Percentiles rank a stretch among this genome's conserved stretches.
Evolutionary conservation across 1,139 yeast species (phyloP).

Genomic region (Diutina neorugosa): DNA sequence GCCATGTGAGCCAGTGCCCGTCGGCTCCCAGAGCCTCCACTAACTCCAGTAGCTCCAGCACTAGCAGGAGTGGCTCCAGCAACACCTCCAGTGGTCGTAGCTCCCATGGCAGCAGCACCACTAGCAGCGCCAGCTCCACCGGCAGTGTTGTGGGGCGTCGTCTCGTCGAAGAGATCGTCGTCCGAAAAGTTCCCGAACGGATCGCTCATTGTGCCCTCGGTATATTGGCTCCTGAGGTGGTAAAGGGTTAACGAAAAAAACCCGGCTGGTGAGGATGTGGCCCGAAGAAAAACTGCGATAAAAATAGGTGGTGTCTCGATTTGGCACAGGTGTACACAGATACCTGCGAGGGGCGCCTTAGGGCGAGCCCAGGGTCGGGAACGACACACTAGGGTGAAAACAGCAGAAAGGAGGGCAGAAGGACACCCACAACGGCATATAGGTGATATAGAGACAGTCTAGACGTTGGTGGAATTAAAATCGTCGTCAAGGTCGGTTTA

Average conservation of each 20-base stretch:
- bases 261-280: background rate
- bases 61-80: no score
- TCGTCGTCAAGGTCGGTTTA: no score
- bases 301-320: constrained; percentile 1
- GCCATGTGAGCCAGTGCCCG: background rate
- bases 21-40: background rate
- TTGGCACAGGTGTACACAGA: constrained; percentile 3
- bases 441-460: no score
- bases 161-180: constrained; percentile 3
- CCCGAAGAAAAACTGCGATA: constrained; percentile 1
- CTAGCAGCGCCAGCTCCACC: background rate
- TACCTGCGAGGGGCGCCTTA: background rate
- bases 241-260: background rate
- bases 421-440: no score
- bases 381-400: no score
- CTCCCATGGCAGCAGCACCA: background rate
- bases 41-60: no score
- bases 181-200: constrained; percentile 4
- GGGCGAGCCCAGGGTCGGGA: background rate
- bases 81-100: no score
- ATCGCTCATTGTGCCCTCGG: constrained; percentile 1
- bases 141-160: background rate
- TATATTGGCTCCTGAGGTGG: no score
- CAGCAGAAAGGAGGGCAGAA: no score
- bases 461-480: no score